Conservation (phyloP, 2,329 filamentous ascomycete genomes). For the Botrytis fragariae region DNA sequence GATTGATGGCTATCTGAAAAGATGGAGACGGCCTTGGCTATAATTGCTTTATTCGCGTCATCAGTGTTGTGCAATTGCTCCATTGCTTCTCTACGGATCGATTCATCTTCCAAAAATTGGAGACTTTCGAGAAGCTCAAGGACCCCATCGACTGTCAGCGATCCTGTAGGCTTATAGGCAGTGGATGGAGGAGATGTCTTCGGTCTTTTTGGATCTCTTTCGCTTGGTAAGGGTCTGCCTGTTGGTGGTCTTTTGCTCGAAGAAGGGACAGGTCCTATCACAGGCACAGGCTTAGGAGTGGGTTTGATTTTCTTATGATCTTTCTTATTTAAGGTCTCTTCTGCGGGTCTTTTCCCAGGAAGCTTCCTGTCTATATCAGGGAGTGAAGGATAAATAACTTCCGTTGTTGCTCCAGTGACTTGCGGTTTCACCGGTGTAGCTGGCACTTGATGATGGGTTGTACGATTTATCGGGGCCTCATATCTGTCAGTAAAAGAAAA, state of each 20-base stretch:
- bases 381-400: not conserved
- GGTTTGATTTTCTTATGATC: not conserved
- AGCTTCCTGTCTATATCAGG: not conserved
- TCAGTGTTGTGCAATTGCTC: not conserved
- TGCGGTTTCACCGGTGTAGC: not conserved
- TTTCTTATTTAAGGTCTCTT: not conserved
- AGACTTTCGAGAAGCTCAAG: not conserved
- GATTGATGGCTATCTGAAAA: not conserved
- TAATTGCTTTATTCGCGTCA: not conserved
- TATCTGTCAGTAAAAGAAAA: not conserved
- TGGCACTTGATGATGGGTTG: not conserved
- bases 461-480: not conserved
- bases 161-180: not conserved
- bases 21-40: not conserved
- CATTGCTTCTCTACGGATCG: not conserved
- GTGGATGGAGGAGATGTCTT: not conserved
- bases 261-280: not conserved
- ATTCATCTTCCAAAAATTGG: not conserved
- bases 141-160: not conserved
- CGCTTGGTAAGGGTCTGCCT: not conserved
- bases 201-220: not conserved
- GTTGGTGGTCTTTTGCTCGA: not conserved
- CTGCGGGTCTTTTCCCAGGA: not conserved
- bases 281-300: not conserved
- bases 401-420: not conserved